A percentile compares a stretch with the other conserved stretches of the same genome.
Evolutionary conservation across 768 basidiomycete genomes (phyloP).

Genomic region (Filobasidium floriforme): DNA sequence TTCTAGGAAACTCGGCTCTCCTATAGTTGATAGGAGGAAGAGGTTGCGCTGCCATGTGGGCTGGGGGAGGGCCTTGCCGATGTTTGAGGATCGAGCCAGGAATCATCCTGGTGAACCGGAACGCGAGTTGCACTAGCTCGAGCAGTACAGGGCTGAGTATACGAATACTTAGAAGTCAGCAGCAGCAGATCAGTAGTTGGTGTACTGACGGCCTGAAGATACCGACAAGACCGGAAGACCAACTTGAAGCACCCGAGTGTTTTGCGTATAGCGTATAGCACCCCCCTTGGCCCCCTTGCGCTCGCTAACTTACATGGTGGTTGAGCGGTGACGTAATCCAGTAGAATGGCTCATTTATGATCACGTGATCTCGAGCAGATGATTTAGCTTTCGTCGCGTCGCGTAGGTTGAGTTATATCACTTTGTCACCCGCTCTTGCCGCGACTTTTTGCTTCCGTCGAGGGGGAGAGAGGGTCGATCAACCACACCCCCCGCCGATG

Average conservation of each 20-base stretch:
- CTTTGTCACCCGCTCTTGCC: not conserved
- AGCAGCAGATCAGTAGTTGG: too few relatives aligned
- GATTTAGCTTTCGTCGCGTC: not conserved
- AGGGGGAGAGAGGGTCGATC: not conserved
- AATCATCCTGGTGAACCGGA: not conserved
- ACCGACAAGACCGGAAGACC: too few relatives aligned
- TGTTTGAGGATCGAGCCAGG: not conserved
- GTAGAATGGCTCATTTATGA: not conserved
- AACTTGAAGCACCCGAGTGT: too few relatives aligned
- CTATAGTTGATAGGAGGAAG: not conserved
- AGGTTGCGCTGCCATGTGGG: not conserved
- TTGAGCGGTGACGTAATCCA: not conserved
- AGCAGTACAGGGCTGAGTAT: not conserved
- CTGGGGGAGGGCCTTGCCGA: not conserved
- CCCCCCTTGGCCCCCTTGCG: too few relatives aligned
- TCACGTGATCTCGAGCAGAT: too few relatives aligned
- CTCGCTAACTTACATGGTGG: too few relatives aligned
- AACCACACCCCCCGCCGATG: constrained; percentile 2
- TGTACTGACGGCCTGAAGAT: too few relatives aligned
- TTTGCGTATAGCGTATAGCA: too few relatives aligned
- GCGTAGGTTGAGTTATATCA: constrained; percentile 3
- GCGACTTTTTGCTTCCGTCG: constrained; percentile 1
- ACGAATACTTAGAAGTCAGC: not conserved
- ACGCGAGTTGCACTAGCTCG: not conserved
- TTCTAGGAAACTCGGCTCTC: not conserved